These are phyloP conservation scores for Podaxis sp. DNA, from an alignment of 768 basidiomycete genomes.

Conservation along the genomic window DNA sequence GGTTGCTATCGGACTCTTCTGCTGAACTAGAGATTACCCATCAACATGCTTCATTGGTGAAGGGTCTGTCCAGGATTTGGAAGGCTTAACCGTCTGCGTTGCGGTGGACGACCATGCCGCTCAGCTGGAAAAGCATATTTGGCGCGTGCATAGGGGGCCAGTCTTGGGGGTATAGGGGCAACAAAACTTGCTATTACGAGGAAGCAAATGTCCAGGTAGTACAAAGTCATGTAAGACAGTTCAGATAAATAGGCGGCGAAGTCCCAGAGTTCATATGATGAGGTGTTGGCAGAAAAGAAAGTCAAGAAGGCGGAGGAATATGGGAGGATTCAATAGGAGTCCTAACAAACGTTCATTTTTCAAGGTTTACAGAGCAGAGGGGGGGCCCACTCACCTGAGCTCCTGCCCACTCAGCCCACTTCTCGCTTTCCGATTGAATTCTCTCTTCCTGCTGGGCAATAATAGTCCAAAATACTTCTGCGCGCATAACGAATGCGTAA, in stretches of 20 bases:
- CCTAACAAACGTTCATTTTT: not conserved
- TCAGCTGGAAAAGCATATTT: too few species aligned
- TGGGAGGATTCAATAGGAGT: not conserved
- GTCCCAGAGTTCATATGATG: not conserved
- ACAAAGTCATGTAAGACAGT: not conserved
- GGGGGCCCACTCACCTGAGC: not conserved
- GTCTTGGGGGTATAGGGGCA: not conserved
- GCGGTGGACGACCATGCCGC: too few species aligned
- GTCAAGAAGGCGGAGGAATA: not conserved
- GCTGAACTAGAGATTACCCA: too few species aligned
- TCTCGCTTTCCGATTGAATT: constrained; percentile 1
- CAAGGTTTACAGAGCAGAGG: not conserved
- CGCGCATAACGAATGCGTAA: constrained; percentile 26
- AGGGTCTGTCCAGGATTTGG: too few species aligned
- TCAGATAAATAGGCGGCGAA: not conserved
- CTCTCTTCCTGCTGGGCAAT: constrained; percentile 2
- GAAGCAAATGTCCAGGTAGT: not conserved
- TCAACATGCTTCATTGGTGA: too few species aligned
- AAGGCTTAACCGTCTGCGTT: too few species aligned
- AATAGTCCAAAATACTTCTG: constrained; percentile 11
- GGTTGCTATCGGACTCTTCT: too few species aligned
- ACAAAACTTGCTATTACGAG: not conserved
- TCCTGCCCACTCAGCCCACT: constrained; percentile 7
- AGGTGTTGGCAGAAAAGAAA: not conserved
- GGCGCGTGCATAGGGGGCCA: too few species aligned